These are phyloP conservation scores for Rhododendron ferrugineum DNA, from an alignment of 148 eudicot species.

Conservation along the genomic window DNA sequence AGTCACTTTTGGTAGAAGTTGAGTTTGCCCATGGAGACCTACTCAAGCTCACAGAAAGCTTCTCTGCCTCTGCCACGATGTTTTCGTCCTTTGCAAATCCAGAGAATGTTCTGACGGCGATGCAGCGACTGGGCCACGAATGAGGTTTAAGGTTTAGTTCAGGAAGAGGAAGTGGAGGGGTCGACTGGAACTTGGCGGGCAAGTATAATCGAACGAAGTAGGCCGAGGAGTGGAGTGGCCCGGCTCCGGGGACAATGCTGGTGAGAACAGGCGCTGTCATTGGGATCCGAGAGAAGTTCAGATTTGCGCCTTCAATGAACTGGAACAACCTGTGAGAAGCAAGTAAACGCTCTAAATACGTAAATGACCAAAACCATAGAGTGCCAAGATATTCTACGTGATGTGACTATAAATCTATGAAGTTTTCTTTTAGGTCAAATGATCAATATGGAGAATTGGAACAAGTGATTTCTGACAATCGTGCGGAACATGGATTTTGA, in stretches of 20 bases:
- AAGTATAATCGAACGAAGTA: conserved; percentile 57
- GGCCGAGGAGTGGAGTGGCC: conserved; percentile 67
- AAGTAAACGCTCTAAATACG: neutral
- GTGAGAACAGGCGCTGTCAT: conserved; percentile 76
- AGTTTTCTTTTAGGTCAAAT: neutral
- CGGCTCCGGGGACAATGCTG: conserved; percentile 64
- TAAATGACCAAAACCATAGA: neutral
- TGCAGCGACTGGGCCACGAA: conserved; percentile 53
- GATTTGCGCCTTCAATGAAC: conserved; percentile 78
- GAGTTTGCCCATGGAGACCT: conserved; percentile 64
- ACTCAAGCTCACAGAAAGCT: conserved; percentile 64
- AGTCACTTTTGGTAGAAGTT: conserved; percentile 38
- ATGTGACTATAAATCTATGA: neutral
- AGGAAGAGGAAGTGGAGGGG: conserved; percentile 75
- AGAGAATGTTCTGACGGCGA: conserved; percentile 70
- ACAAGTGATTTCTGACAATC: neutral
- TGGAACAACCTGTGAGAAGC: conserved; percentile 59
- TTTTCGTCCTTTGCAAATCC: conserved; percentile 74
- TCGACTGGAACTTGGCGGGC: conserved; percentile 53
- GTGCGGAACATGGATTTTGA: neutral
- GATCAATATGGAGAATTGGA: neutral
- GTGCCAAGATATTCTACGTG: neutral
- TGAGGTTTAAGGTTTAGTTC: conserved; percentile 55
- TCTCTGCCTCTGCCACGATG: conserved; percentile 55
- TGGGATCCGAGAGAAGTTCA: conserved; percentile 60